Conservation (phyloP, 441 rosid species). For the Gossypium gossypioides region DNA sequence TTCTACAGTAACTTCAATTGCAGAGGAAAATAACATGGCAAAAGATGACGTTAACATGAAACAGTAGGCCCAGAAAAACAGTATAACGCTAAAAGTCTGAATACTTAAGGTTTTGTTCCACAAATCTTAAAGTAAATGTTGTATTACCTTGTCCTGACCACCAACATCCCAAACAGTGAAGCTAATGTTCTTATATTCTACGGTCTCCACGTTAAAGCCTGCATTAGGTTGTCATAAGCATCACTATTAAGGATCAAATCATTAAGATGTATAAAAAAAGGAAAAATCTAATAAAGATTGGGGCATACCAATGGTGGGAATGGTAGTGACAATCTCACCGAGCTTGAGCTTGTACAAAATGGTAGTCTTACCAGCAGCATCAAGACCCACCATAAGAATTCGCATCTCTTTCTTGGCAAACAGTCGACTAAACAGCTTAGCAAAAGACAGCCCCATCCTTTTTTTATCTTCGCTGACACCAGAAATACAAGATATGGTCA, state of each 20-base stretch:
- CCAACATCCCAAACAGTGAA: slow-evolving; percentile 88
- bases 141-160: slow-evolving; percentile 65
- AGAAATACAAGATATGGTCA: not conserved
- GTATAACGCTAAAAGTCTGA: not conserved
- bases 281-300: not conserved
- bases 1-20: not conserved
- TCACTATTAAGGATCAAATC: not conserved
- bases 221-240: slow-evolving; percentile 1
- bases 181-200: slow-evolving; percentile 77
- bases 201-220: slow-evolving; percentile 83
- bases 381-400: slow-evolving; percentile 91
- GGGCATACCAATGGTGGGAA: slow-evolving; percentile 51
- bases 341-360: slow-evolving; percentile 59
- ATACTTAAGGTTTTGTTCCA: not conserved
- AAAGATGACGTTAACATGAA: not conserved
- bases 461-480: slow-evolving; percentile 16
- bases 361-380: slow-evolving; percentile 78
- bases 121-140: not conserved
- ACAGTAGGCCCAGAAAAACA: not conserved
- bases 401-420: slow-evolving; percentile 95
- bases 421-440: slow-evolving; percentile 53
- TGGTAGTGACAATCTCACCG: slow-evolving; percentile 57
- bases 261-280: not conserved
- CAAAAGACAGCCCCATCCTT: slow-evolving; percentile 52
- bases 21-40: not conserved